Evolutionary conservation across 1,284 basidiomycete species (phyloP).

Genomic region (Ustilago trichophora): DNA sequence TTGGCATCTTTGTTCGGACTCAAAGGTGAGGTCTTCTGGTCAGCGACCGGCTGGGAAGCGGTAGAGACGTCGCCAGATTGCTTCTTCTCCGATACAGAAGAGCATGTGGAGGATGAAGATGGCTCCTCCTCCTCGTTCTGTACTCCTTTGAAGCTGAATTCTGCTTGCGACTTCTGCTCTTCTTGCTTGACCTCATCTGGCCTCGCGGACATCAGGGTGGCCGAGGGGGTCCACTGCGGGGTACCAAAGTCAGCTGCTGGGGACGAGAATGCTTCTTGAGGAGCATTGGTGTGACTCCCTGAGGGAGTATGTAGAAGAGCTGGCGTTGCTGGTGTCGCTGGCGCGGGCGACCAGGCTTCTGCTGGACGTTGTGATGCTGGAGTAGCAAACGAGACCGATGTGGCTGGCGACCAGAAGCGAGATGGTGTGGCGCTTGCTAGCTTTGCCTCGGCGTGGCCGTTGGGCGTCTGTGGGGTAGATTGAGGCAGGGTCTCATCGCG

Average conservation of each 20-base stretch:
- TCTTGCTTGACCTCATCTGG: neutral
- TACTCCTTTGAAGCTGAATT: neutral
- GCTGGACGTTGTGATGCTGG: constrained; percentile 11
- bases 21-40: no score
- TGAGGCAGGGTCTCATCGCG: no score
- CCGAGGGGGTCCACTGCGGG: constrained; percentile 12
- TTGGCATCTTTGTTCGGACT: neutral
- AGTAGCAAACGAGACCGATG: constrained; percentile 18
- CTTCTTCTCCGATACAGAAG: constrained; percentile 16
- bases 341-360: neutral
- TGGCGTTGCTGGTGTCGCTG: no score
- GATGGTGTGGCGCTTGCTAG: constrained; percentile 3
- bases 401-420: constrained; percentile 17
- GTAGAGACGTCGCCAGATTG: constrained; percentile 22
- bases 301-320: neutral
- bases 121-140: constrained; percentile 6
- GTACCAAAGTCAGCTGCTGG: constrained; percentile 16
- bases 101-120: constrained; percentile 4
- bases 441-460: no score
- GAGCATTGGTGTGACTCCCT: neutral
- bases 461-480: constrained; percentile 5
- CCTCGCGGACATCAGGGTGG: neutral
- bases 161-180: neutral
- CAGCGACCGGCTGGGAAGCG: neutral
- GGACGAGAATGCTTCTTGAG: neutral